phyloP scores from a whole-genome alignment of 768 basidiomycete genomes.

The Mycena alexandri region DNA sequence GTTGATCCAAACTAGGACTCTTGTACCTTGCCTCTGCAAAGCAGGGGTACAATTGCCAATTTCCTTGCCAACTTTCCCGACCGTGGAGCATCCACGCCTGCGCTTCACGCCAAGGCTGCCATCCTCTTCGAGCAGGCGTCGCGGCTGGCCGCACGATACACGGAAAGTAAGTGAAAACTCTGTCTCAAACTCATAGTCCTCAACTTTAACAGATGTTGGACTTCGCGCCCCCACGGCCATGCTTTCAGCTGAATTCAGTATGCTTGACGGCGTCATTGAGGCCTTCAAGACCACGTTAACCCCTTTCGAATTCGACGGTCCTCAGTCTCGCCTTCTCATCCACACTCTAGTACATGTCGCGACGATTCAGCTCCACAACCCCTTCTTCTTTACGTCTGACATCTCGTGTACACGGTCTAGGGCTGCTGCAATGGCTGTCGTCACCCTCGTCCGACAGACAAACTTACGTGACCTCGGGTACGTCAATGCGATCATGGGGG shows the following conservation, averaged over 20 bases:
- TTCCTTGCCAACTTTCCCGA: conserved; percentile 32
- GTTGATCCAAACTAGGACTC: not conserved
- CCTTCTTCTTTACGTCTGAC: conserved; percentile 20
- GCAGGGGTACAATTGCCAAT: conserved; percentile 33
- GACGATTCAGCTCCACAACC: conserved; percentile 34
- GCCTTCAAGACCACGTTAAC: conserved; percentile 20
- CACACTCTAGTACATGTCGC: conserved; percentile 33
- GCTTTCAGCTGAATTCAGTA: conserved; percentile 23
- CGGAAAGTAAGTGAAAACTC: conserved; percentile 34
- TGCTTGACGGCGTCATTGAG: conserved; percentile 29
- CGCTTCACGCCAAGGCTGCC: conserved; percentile 36
- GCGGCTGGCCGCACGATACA: conserved; percentile 19
- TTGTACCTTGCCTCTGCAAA: conserved; percentile 8
- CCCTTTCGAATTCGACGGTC: not conserved
- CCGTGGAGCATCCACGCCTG: conserved; percentile 27
- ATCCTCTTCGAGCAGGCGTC: conserved; percentile 35
- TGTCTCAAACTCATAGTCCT: too few species aligned
- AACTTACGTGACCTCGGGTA: conserved; percentile 30
- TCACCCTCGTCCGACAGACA: conserved; percentile 16
- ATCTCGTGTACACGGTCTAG: conserved; percentile 9
- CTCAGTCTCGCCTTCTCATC: conserved; percentile 20
- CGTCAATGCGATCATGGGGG: conserved; percentile 38
- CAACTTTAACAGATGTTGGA: too few species aligned
- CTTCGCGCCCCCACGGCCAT: not conserved
- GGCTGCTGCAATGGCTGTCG: conserved; percentile 28